Base-by-base conservation (phyloP, 2,329 filamentous ascomycete genomes). In the Keithomyces neogunnii region DNA sequence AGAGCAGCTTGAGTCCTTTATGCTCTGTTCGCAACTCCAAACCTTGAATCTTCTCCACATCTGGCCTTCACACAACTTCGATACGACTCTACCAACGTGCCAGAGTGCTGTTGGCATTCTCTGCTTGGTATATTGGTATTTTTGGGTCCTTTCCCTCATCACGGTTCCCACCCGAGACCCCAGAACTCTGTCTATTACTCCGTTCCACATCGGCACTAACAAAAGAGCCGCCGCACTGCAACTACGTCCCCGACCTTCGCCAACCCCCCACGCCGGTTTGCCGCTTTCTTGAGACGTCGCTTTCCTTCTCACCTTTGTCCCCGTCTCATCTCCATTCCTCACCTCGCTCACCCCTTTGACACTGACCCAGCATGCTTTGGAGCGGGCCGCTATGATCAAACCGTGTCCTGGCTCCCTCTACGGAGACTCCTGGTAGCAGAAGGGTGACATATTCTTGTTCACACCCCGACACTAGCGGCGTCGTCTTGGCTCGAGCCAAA, bases 311-410 rank as follows among this genome's bases (percentile, higher is more conserved):
- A 32, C 48, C 10, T 42, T 45, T 44, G 48, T 49, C 36, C 42
- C 38, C 56, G 44, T 51, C 43, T 45, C 9, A 40, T 47, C 35
- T 26, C 19, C 19, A 19, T 19, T 19, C 19, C 19, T 19, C 31
- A 45, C 33, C 33, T 13, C 44, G 19, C 19, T 45, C 43, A 31
- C 45, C 33, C 31, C 43, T 52, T 40, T 35, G n/a, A 39, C 32
- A 40, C 26, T 32, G 45, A 55, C 59, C 59, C 59, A 63, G 59
- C 55, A 63, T 64, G 61, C 59, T 60, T 58, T 54, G 56, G 57
- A 61, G 62, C 63, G 62, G 63, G 63, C 66, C 67, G 67, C 60
- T 62, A 69, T 69, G 67, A 68, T 59, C 58, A 60, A 55, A 60
- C 56, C 55, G 57, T 54, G 56, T 55, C 55, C 56, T 60, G 59